phyloP scores from a whole-genome alignment of 164 flowering plant genomes.

The Vitis vinifera region ASM3070453v1 NC_081805.1:10210001-10210500 shows the following conservation, averaged over 20 bases:
- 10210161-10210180: background rate
- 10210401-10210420: too few species aligned
- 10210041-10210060: constrained; percentile 16
- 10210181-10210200: too few species aligned
- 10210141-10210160: constrained; percentile 25
- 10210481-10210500: constrained; percentile 20
- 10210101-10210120: constrained; percentile 33
- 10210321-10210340: too few species aligned
- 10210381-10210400: too few species aligned
- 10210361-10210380: too few species aligned
- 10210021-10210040: constrained; percentile 27
- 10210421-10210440: too few species aligned
- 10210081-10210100: constrained; percentile 25
- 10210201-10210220: background rate
- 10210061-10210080: constrained; percentile 19
- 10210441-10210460: too few species aligned
- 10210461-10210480: background rate
- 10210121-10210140: constrained; percentile 40
- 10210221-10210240: constrained; percentile 7
- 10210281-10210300: background rate
- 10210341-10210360: too few species aligned
- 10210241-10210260: constrained; percentile 20
- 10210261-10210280: background rate
- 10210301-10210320: too few species aligned
- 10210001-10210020: constrained; percentile 43